Base-by-base conservation (phyloP, 1,284 basidiomycete species). In the Ceratorhiza oryzae-sativae region DNA sequence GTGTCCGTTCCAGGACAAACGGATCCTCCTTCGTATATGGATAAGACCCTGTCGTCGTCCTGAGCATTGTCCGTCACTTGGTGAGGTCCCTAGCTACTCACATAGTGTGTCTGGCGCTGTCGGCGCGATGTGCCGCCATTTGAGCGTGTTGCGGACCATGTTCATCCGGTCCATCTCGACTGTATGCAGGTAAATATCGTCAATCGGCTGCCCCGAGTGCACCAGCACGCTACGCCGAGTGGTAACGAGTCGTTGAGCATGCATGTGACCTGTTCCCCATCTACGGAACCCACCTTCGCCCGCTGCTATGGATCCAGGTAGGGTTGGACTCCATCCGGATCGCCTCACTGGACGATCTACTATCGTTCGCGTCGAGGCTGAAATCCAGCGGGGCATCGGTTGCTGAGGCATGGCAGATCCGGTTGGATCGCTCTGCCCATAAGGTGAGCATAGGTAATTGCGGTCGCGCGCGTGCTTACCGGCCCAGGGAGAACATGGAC, bases 31-130 rank as follows among this genome's bases (percentile, higher is more conserved):
- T 85, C 63, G 92, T 89, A 82, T 93, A 98, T 9, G 97, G 97
- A 79, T 98, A 97, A 78, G 97, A 98, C 95, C 95, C 85, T 85
- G 60, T 10, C 27, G 25, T 12, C 13, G 15, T 63, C 70, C 20
- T 63, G 23, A 56, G 53, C 32, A 39, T 13, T 30, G 32, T 42
- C 49, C 48, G 2, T 10, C 34, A 39, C 6, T 41, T 15, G 10
- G 51, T 39, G 32, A 20, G 36, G 6, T 39, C 36, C 36, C 45
- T 15, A 27, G 4, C 32, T 34, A 78, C 83, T 77, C 72, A 85
- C 86, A 98, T 1, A 99, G 85, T 0, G 97, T 99, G 80, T 99
- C 97, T 13, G 97, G 97, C 13, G 97, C 95, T 0, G 97, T 99
- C 0, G 97, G 97, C 10, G 97, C 97, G 77, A 98, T 87, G 81